Base-by-base conservation (phyloP, 176 grass and related monocot species). In the Ensete ventricosum region DNA sequence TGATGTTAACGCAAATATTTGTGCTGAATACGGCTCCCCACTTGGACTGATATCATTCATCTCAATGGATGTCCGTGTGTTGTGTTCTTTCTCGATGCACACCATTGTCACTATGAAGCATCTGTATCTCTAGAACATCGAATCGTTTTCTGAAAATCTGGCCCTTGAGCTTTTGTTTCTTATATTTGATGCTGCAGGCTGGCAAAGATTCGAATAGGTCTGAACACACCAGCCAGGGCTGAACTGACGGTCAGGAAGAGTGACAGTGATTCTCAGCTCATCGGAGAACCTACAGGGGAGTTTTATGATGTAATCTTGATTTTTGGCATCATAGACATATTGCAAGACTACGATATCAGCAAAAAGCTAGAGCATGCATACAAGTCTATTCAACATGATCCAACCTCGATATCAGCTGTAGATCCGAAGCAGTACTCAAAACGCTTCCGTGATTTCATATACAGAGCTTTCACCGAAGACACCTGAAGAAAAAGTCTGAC, bases 321-420 rank as follows among this genome's bases (percentile, higher is more conserved):
- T 58, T 85, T 85, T 76, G 83, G 77, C 24, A 80, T 85, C 57
- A 85, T 85, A 60, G 83, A 85, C 78, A 79, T 79, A 48, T 66
- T 79, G 64, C 77, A 79, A 58, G 77, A 79, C 17, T 79, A 79
- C 24, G 77, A 79, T 50, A 79, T 79, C 29, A 79, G 77, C 54
- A 79, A 79, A 59, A 79, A 70, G 22, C 25, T 79, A 7, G 83
- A 85, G 72, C 83, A 85, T 62, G 83, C 77, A 64, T 85, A 85
- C 71, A 85, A 85, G 67, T 80, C 83, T 9, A 76, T 85, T 50
- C 83, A 85, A 16, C 76, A 80, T 72, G 77, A 85, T 29, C 71
- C 83, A 1, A 75, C 83, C 21, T 85, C 83, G 11, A 85, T 85
- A 55, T 85, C 83, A 25, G 83, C 83, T 43, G 83, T 85, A 24